Percentiles rank a stretch among this genome's conserved stretches.
These are phyloP conservation scores for Hemisphaericaspora subhashii DNA, from an alignment of 1,139 yeast genomes.

Conservation along the genomic window DNA sequence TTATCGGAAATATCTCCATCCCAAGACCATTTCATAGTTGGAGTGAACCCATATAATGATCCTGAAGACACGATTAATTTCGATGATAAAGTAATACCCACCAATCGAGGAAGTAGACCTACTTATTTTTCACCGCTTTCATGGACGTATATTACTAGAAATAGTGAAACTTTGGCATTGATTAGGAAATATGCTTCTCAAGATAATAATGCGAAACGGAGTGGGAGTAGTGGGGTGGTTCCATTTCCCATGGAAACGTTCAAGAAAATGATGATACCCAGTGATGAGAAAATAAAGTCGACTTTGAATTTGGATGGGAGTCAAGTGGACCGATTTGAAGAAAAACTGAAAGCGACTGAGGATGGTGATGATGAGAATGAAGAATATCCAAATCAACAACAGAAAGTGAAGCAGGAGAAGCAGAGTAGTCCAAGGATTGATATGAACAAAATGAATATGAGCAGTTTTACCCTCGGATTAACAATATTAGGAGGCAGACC, in stretches of 20 bases:
- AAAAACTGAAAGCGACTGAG: slow-evolving; percentile 33
- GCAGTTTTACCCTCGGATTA: slow-evolving; percentile 23
- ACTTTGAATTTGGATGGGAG: slow-evolving; percentile 14
- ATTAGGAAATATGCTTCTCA: slow-evolving; percentile 28
- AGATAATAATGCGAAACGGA: slow-evolving; percentile 5
- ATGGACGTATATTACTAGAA: slow-evolving; percentile 45
- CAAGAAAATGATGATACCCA: slow-evolving; percentile 13
- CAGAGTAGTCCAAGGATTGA: neutral
- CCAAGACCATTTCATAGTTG: slow-evolving; percentile 11
- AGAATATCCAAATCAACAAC: slow-evolving; percentile 25
- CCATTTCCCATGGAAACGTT: slow-evolving; percentile 7
- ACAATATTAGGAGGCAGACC: slow-evolving; percentile 24
- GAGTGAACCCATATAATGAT: slow-evolving; percentile 25
- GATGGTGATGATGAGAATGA: slow-evolving; percentile 27
- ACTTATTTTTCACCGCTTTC: slow-evolving; percentile 49
- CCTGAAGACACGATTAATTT: slow-evolving; percentile 34
- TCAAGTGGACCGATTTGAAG: slow-evolving; percentile 21
- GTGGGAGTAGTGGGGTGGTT: neutral
- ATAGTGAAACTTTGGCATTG: slow-evolving; percentile 44
- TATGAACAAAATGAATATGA: slow-evolving; percentile 13
- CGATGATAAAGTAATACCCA: slow-evolving; percentile 38
- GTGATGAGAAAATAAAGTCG: slow-evolving; percentile 13
- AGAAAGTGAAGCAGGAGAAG: slow-evolving; percentile 6
- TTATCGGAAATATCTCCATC: slow-evolving; percentile 10
- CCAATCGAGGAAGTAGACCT: slow-evolving; percentile 27